These are phyloP conservation scores for Trichoderma simmonsii DNA, from an alignment of 2,329 filamentous ascomycete species.

Conservation along the genomic window DNA sequence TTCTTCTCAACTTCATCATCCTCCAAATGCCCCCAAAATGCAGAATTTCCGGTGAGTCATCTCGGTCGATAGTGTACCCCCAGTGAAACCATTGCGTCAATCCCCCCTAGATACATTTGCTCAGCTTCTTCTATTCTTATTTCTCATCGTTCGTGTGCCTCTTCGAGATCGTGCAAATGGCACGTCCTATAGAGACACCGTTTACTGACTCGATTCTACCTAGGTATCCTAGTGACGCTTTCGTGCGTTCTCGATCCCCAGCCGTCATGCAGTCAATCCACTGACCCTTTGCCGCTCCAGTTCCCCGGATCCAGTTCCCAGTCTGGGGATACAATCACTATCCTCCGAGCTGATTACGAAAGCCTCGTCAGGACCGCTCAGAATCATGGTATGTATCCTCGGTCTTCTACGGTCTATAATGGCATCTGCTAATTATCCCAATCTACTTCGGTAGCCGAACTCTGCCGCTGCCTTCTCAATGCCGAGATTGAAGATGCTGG, in stretches of 20 bases:
- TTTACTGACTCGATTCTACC: not conserved
- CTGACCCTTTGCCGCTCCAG: not conserved
- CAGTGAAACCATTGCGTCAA: not conserved
- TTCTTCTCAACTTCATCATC: not conserved
- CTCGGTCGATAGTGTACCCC: too few species aligned
- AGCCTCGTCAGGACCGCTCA: not conserved
- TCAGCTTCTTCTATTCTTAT: not conserved
- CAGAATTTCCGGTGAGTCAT: not conserved
- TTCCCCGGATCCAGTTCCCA: not conserved
- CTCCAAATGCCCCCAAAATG: not conserved
- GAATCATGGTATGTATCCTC: not conserved
- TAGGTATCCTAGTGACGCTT: not conserved
- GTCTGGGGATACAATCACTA: not conserved
- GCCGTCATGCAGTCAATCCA: not conserved
- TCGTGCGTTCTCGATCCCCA: not conserved
- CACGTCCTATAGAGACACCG: too few species aligned
- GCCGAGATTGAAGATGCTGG: not conserved
- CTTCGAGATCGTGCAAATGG: not conserved
- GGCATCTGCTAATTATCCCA: not conserved
- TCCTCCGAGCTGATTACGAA: not conserved
- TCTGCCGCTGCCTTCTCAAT: constrained; percentile 3
- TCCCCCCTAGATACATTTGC: not conserved
- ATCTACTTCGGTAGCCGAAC: not conserved
- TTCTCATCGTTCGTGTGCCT: not conserved
- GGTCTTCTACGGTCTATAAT: not conserved